Percentiles rank a stretch among this genome's conserved stretches.
Evolutionary conservation across 371 early-diverging fungal species (phyloP).

Genomic region (Massospora cicadina): DNA sequence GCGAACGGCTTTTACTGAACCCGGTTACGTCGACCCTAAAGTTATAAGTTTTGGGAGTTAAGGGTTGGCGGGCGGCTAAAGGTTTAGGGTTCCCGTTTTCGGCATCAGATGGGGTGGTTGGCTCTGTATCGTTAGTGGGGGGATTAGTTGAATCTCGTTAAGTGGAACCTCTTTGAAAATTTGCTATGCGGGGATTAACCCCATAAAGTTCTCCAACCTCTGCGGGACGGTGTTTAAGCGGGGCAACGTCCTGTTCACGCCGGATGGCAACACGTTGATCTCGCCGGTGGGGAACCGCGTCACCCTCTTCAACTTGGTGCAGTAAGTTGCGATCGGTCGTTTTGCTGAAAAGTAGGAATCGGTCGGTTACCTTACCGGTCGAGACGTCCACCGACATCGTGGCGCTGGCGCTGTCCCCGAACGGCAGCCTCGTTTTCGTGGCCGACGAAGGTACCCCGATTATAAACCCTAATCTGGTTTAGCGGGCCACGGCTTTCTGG

Average conservation of each 20-base stretch:
- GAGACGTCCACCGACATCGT: conserved; percentile 81
- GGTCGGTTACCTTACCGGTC: conserved; percentile 76
- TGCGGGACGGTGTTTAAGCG: conserved; percentile 90
- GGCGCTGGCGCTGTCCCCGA: conserved; percentile 76
- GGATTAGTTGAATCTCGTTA: too few species aligned
- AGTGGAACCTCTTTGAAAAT: too few species aligned
- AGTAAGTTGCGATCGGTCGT: conserved; percentile 28
- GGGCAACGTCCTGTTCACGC: conserved; percentile 87
- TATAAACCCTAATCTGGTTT: conserved; percentile 3
- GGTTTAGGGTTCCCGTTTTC: too few species aligned
- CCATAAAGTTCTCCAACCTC: conserved; percentile 73
- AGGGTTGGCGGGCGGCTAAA: too few species aligned
- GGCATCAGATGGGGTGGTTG: too few species aligned
- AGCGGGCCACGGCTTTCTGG: conserved; percentile 77
- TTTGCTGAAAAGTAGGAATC: conserved; percentile 38
- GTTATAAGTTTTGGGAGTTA: too few species aligned
- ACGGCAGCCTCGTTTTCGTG: conserved; percentile 64
- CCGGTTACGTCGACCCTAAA: too few species aligned
- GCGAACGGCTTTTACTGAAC: too few species aligned
- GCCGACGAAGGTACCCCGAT: conserved; percentile 63
- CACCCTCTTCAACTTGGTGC: conserved; percentile 85
- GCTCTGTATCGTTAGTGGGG: too few species aligned
- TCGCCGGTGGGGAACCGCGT: conserved; percentile 94
- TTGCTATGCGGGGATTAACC: too few species aligned
- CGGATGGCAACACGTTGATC: conserved; percentile 83